Base-by-base conservation (phyloP, 208 protist species). In the Trypanosoma mega region DNA sequence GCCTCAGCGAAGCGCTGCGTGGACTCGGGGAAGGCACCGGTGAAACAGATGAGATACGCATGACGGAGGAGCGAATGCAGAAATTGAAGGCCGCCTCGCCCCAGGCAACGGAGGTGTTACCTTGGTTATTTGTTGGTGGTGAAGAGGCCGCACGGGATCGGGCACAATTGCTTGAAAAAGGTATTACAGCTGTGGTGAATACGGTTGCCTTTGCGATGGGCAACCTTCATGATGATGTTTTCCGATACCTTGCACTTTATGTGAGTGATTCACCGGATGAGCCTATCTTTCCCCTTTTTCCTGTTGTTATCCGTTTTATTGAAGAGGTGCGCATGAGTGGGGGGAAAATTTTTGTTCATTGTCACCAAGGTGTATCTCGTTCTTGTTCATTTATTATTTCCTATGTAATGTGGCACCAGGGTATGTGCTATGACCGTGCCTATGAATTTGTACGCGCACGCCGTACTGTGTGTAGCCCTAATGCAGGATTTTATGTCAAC, bases 141-240 rank as follows among this genome's bases (percentile, higher is more conserved):
- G 83, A 93, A 57, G 67, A 59, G 31, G 80, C 85, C 12, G 85
- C 89, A 24, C 33, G 58, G 11, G 80, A 97, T 60, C 55, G 72
- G 2, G 60, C 33, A 16, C 74, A 88, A 68, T 65, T 97, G 12
- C 72, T 93, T 16, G 5, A 29, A 27, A 93, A 96, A 50, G 89
- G 94, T 27, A 88, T 98, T 29, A 98, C 96, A 0, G 78, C 94
- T 44, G 75, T 98, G 8, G 71, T 98, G 37, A 98, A 98, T 78
- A 97, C 87, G 20, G 86, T 95, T 26, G 88, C 80, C 54, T 89
- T 86, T 54, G 77, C 83, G 18, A 65, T 93, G 47, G 69, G 63
- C 14, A 89, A 85, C 63, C 45, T 79, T 11, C 82, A 85, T 26
- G 68, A 69, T 12, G 66, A 89, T 24, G 50, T 90, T n/a, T 97